Evolutionary conservation across 2,329 filamentous ascomycete species (phyloP).

Genomic region (Celoporthe dispersa): DNA sequence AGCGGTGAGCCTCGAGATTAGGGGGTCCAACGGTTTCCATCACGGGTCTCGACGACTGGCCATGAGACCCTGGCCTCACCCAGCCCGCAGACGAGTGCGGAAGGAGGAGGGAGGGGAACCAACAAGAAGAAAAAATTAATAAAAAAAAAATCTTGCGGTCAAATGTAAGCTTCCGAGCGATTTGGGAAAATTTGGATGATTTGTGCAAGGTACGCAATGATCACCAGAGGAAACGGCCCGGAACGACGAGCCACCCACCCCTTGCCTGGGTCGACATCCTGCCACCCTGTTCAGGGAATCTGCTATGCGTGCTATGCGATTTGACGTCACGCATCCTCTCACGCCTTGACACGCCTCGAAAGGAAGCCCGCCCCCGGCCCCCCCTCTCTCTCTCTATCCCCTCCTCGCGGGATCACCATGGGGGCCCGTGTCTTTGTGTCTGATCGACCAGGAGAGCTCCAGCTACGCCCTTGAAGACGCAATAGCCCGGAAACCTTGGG

Average conservation of each 20-base stretch:
- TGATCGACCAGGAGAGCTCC: background rate
- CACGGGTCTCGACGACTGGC: slow-evolving; percentile 26
- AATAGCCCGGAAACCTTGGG: background rate
- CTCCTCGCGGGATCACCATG: background rate
- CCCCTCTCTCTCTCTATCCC: no score
- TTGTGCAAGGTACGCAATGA: background rate
- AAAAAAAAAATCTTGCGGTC: background rate
- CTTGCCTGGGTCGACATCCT: slow-evolving; percentile 5
- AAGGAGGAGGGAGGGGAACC: background rate
- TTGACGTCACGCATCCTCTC: slow-evolving; percentile 27
- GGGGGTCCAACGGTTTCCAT: slow-evolving; percentile 12
- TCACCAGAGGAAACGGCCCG: slow-evolving; percentile 4
- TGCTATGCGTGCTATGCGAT: slow-evolving; percentile 4
- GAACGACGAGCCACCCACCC: background rate
- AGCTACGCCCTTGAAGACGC: background rate
- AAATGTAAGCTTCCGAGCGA: slow-evolving; percentile 4
- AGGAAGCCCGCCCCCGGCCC: background rate
- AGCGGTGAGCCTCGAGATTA: slow-evolving; percentile 23
- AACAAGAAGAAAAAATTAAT: no score
- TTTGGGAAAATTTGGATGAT: background rate
- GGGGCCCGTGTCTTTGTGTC: slow-evolving; percentile 1
- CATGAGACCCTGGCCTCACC: slow-evolving; percentile 3
- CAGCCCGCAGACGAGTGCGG: background rate
- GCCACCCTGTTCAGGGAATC: background rate
- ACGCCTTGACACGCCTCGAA: background rate